Conservation (phyloP, 179 eudicot genomes). For the Silene coronaria region DNA sequence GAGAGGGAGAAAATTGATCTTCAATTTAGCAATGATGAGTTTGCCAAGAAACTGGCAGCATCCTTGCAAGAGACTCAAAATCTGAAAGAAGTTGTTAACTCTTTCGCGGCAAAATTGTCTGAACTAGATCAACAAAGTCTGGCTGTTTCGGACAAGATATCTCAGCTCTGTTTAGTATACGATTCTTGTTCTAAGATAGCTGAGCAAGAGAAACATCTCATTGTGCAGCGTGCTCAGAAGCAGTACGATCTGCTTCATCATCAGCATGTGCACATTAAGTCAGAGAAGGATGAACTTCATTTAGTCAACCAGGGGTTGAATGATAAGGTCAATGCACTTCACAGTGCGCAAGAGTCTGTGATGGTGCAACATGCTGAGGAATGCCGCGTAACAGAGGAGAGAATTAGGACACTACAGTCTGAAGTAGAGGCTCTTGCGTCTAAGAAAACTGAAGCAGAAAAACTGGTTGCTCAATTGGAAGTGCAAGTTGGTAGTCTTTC, state of each 20-base stretch:
- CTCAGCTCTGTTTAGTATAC: constrained; percentile 45
- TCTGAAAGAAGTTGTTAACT: constrained; percentile 49
- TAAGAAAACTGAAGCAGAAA: constrained; percentile 49
- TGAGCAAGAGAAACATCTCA: constrained; percentile 50
- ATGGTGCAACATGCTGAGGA: constrained; percentile 92
- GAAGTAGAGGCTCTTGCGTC: constrained; percentile 55
- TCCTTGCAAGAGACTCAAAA: constrained; percentile 53
- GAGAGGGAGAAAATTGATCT: constrained; percentile 59
- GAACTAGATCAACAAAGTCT: constrained; percentile 65
- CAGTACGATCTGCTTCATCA: constrained; percentile 51
- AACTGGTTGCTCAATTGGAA: constrained; percentile 45
- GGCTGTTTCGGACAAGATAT: constrained; percentile 43
- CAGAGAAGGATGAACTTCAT: constrained; percentile 57
- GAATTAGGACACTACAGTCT: constrained; percentile 52
- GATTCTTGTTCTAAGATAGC: constrained; percentile 46
- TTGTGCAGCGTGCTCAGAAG: constrained; percentile 41
- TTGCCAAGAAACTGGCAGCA: constrained; percentile 40
- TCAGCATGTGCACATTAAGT: constrained; percentile 35
- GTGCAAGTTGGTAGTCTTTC: constrained; percentile 47
- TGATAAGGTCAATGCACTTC: constrained; percentile 56
- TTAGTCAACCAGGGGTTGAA: constrained; percentile 47
- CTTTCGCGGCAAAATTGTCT: constrained; percentile 41
- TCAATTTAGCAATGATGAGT: constrained; percentile 39
- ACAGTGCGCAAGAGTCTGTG: constrained; percentile 58
- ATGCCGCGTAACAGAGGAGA: constrained; percentile 73